A percentile compares a stretch with the other conserved stretches of the same genome.
phyloP scores from a whole-genome alignment of 257 asterid genomes.

The Henckelia pumila region DNA sequence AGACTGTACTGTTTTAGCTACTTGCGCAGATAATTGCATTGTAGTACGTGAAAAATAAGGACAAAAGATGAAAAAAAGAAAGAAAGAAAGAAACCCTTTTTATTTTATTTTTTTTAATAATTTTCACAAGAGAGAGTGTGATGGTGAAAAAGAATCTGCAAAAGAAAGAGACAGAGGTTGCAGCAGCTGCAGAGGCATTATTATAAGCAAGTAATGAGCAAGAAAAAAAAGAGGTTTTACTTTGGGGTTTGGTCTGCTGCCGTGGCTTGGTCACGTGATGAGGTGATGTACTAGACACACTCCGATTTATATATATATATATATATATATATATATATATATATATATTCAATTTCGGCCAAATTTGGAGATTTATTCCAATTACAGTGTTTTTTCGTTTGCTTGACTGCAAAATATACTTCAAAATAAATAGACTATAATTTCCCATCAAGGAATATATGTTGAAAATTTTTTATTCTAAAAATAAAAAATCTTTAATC shows the following conservation, averaged over 20 bases:
- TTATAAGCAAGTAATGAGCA: slow-evolving; percentile 14
- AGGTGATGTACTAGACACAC: too few species aligned
- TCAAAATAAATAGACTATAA: too few species aligned
- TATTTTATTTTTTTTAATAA: slow-evolving; percentile 14
- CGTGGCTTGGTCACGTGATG: slow-evolving; percentile 66
- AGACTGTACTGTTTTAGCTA: neutral
- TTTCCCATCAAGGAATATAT: too few species aligned
- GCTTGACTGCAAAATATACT: too few species aligned
- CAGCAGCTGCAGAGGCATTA: slow-evolving; percentile 24
- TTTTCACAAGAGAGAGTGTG: too few species aligned
- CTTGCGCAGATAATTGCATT: neutral
- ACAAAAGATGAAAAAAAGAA: neutral
- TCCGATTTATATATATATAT: too few species aligned
- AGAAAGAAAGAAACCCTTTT: neutral
- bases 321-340: too few species aligned
- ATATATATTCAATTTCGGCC: too few species aligned
- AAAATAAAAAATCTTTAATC: too few species aligned
- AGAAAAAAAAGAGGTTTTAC: slow-evolving; percentile 26
- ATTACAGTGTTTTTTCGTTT: too few species aligned
- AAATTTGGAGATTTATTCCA: too few species aligned
- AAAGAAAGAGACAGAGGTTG: slow-evolving; percentile 31
- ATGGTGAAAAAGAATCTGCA: slow-evolving; percentile 39
- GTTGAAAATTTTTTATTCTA: too few species aligned
- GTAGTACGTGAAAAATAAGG: neutral
- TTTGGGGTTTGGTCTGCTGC: slow-evolving; percentile 49